phyloP scores from a whole-genome alignment of 2,329 filamentous ascomycete species.

The Cercospora sp. region DNA sequence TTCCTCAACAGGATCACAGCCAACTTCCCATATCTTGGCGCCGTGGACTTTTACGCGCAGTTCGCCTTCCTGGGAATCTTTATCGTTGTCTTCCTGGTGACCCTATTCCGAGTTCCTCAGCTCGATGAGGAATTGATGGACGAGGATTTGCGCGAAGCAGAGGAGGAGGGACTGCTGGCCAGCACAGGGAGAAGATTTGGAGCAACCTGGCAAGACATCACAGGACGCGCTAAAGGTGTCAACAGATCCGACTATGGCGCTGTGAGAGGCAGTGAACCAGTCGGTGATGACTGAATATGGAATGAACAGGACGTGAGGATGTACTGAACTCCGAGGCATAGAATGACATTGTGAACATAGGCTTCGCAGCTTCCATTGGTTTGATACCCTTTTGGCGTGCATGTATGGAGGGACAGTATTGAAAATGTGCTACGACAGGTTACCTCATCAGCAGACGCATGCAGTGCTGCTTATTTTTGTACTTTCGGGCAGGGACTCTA shows the following conservation, averaged over 20 bases:
- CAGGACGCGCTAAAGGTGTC: conserved; percentile 54
- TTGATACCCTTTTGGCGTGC: conserved; percentile 3
- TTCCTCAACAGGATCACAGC: conserved; percentile 90
- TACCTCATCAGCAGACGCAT: neutral
- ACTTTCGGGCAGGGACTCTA: neutral
- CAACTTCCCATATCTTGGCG: conserved; percentile 93
- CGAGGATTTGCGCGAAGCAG: conserved; percentile 84
- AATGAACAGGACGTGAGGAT: neutral
- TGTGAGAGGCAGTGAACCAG: conserved; percentile 3
- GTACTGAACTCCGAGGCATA: conserved; percentile 6
- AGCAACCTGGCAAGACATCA: conserved; percentile 86
- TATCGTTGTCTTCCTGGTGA: conserved; percentile 74
- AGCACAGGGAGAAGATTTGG: conserved; percentile 79
- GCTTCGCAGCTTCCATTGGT: neutral
- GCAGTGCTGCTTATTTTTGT: neutral
- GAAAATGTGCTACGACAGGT: neutral
- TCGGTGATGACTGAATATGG: conserved; percentile 1
- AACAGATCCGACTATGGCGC: conserved; percentile 25
- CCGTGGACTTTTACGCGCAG: conserved; percentile 93
- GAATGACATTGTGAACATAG: conserved; percentile 4
- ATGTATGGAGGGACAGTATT: neutral
- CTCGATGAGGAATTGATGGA: conserved; percentile 77
- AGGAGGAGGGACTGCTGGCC: conserved; percentile 88
- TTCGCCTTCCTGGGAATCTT: conserved; percentile 85
- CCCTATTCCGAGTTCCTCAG: conserved; percentile 76